Conservation (phyloP, 495 filamentous ascomycete genomes). For the Hypoxylon fragiforme region DNA sequence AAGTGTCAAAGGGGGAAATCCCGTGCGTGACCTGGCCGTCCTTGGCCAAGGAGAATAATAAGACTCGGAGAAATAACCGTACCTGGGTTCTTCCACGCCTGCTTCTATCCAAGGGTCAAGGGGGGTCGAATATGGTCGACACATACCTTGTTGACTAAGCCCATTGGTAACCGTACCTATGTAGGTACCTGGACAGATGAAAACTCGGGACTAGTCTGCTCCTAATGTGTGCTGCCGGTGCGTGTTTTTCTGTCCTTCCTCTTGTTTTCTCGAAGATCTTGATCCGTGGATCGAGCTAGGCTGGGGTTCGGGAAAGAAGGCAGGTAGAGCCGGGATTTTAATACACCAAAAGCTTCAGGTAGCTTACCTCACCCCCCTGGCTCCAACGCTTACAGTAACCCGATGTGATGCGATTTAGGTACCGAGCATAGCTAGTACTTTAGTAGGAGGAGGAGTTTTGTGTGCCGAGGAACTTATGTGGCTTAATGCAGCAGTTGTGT, state of each 20-base stretch:
- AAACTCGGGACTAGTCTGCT: too few relatives aligned
- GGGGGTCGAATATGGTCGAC: conserved; percentile 1
- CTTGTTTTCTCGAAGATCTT: conserved; percentile 7
- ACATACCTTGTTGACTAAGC: not conserved
- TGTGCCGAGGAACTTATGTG: too few relatives aligned
- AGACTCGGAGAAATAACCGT: conserved; percentile 4
- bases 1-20: not conserved
- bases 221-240: too few relatives aligned
- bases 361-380: not conserved
- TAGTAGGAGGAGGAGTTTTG: not conserved
- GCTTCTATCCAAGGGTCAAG: not conserved
- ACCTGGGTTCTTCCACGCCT: conserved; percentile 6
- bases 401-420: too few relatives aligned
- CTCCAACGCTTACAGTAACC: conserved; percentile 1
- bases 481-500: too few relatives aligned
- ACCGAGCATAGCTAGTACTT: not conserved
- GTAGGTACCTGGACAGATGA: too few relatives aligned
- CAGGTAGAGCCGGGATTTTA: too few relatives aligned
- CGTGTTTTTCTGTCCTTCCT: too few relatives aligned
- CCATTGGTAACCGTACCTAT: too few relatives aligned
- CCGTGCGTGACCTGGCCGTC: not conserved
- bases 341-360: conserved; percentile 6
- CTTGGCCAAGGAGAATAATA: conserved; percentile 1
- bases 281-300: too few relatives aligned
- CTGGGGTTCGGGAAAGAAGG: too few relatives aligned